Conservation (phyloP, 371 early-diverging fungal genomes). For the Entomophthora muscae region DNA sequence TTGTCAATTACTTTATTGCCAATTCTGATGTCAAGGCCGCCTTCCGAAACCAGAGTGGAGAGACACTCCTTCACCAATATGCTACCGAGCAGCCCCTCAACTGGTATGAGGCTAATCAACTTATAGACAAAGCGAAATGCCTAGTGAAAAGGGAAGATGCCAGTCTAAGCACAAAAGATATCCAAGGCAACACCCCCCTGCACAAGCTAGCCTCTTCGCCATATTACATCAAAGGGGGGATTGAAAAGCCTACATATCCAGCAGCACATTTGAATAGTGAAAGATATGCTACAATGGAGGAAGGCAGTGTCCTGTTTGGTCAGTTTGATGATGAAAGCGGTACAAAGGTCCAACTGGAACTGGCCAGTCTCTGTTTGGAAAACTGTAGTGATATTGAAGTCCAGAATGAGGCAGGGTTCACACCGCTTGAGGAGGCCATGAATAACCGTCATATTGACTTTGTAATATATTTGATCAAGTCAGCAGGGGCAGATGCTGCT, state of each 20-base stretch:
- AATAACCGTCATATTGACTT: conserved; percentile 13
- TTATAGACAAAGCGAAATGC: conserved; percentile 17
- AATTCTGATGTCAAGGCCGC: conserved; percentile 21
- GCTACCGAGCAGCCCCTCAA: conserved; percentile 12
- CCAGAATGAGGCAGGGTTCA: conserved; percentile 15
- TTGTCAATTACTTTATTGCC: conserved; percentile 25
- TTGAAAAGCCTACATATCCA: conserved; percentile 12
- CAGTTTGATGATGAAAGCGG: conserved; percentile 20
- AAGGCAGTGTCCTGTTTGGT: too few species aligned
- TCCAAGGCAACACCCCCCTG: conserved; percentile 26
- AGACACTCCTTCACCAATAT: conserved; percentile 25
- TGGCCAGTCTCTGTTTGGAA: conserved; percentile 16
- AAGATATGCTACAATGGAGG: too few species aligned
- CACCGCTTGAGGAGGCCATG: conserved; percentile 26
- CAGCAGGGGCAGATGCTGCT: conserved; percentile 18
- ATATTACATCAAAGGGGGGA: conserved; percentile 11
- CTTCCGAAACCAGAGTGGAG: conserved; percentile 26
- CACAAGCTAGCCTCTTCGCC: conserved; percentile 19
- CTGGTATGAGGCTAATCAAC: conserved; percentile 17
- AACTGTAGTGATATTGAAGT: conserved; percentile 18
- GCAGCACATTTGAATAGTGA: conserved; percentile 5
- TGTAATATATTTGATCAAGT: conserved; percentile 15
- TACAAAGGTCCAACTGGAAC: conserved; percentile 11
- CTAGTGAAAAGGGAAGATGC: conserved; percentile 23
- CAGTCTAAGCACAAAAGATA: conserved; percentile 13